Evolutionary conservation across 129 eudicot species (phyloP).

Genomic region (Saussurea involucrata): DNA sequence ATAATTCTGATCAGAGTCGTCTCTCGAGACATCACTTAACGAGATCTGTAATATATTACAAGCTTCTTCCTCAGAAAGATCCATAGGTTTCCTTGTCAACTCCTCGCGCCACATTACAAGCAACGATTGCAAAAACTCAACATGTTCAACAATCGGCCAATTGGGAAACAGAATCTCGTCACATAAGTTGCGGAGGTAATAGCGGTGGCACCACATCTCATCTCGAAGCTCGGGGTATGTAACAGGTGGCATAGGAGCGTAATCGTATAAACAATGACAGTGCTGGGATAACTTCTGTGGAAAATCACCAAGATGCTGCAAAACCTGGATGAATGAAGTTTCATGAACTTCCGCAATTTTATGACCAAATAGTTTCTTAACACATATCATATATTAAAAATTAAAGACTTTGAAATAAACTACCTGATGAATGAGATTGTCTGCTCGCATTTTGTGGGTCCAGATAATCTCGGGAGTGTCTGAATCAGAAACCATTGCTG

Average conservation of each 20-base stretch:
- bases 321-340: slow-evolving; percentile 50
- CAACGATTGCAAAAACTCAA: slow-evolving; percentile 92
- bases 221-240: slow-evolving; percentile 95
- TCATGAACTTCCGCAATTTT: slow-evolving; percentile 4
- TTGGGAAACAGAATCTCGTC: slow-evolving; percentile 92
- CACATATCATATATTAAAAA: not conserved
- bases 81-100: slow-evolving; percentile 97
- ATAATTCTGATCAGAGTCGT: slow-evolving; percentile 45
- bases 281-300: slow-evolving; percentile 96
- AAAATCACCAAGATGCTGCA: slow-evolving; percentile 98
- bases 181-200: slow-evolving; percentile 87
- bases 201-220: slow-evolving; percentile 99
- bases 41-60: slow-evolving; percentile 89
- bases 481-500: slow-evolving; percentile 99
- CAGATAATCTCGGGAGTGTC: slow-evolving; percentile 99
- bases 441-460: slow-evolving; percentile 99
- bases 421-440: slow-evolving; percentile 91
- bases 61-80: slow-evolving; percentile 99
- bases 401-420: not conserved
- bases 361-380: slow-evolving; percentile 4
- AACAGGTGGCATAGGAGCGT: slow-evolving; percentile 99
- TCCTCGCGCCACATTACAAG: slow-evolving; percentile 99
- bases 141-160: slow-evolving; percentile 99
- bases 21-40: slow-evolving; percentile 70
- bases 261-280: slow-evolving; percentile 88